Percentiles rank a stretch among this genome's conserved stretches.
phyloP scores from a whole-genome alignment of 805 yeast genomes.

The Candida pini region DNA sequence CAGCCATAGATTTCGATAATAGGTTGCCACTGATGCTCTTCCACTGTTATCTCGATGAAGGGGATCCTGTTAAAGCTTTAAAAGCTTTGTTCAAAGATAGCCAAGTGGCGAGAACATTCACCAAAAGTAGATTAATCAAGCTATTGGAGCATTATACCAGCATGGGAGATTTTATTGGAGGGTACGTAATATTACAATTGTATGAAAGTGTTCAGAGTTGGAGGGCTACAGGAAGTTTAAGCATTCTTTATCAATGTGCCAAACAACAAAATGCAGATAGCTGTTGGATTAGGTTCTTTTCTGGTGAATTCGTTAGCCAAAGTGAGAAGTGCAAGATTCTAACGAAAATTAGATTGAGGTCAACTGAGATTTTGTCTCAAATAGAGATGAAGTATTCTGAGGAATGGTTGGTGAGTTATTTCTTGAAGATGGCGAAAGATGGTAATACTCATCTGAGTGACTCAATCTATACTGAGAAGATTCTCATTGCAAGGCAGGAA shows the following conservation, averaged over 20 bases:
- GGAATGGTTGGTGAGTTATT: too few species aligned
- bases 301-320: too few species aligned
- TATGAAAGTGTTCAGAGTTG: slow-evolving; percentile 1
- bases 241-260: too few species aligned
- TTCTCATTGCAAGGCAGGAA: not conserved
- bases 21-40: too few species aligned
- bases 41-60: slow-evolving; percentile 4
- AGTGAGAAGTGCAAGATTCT: too few species aligned
- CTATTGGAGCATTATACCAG: slow-evolving; percentile 3
- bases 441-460: not conserved
- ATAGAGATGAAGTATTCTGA: too few species aligned
- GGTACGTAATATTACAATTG: not conserved
- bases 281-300: too few species aligned
- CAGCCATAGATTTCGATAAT: too few species aligned
- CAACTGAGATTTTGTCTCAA: too few species aligned
- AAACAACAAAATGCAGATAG: too few species aligned
- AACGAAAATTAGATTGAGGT: too few species aligned
- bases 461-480: not conserved
- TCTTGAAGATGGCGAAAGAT: not conserved
- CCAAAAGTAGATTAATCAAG: not conserved
- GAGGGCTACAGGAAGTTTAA: too few species aligned
- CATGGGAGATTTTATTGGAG: slow-evolving; percentile 3
- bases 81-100: slow-evolving; percentile 1
- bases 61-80: slow-evolving; percentile 2
- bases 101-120: not conserved